Conservation (phyloP, 805 yeast species). For the Pichia insulana region DNA sequence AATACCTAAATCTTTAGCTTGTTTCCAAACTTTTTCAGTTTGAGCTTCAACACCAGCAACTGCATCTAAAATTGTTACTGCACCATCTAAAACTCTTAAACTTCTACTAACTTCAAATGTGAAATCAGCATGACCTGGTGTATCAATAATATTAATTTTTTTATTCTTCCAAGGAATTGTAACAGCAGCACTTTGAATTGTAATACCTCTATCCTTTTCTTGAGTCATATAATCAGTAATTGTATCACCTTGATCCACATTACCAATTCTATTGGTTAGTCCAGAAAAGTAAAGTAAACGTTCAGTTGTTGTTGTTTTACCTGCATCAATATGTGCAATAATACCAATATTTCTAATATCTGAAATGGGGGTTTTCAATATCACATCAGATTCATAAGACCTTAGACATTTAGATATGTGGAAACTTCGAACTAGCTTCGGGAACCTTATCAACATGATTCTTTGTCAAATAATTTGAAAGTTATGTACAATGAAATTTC, state of each 20-base stretch:
- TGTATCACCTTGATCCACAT: conserved; percentile 95
- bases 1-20: conserved; percentile 56
- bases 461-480: too few species aligned
- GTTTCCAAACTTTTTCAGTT: conserved; percentile 94
- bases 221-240: conserved; percentile 88
- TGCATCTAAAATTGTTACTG: conserved; percentile 84
- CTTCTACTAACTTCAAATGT: conserved; percentile 90
- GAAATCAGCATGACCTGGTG: conserved; percentile 98
- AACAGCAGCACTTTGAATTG: conserved; percentile 94
- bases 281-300: conserved; percentile 90
- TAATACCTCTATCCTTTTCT: conserved; percentile 88
- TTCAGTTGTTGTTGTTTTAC: conserved; percentile 96
- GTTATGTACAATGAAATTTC: too few species aligned
- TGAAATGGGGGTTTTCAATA: conserved; percentile 18
- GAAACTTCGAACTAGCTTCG: background rate
- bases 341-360: conserved; percentile 82
- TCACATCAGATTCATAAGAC: conserved; percentile 14
- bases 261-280: conserved; percentile 68
- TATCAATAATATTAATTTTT: conserved; percentile 82
- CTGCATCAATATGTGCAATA: conserved; percentile 98
- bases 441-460: too few species aligned
- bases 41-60: conserved; percentile 99
- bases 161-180: conserved; percentile 72
- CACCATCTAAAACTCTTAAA: conserved; percentile 86
- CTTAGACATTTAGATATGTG: background rate